Conservation (phyloP, 306 rosid species). For the Fragaria ananassa region DNA sequence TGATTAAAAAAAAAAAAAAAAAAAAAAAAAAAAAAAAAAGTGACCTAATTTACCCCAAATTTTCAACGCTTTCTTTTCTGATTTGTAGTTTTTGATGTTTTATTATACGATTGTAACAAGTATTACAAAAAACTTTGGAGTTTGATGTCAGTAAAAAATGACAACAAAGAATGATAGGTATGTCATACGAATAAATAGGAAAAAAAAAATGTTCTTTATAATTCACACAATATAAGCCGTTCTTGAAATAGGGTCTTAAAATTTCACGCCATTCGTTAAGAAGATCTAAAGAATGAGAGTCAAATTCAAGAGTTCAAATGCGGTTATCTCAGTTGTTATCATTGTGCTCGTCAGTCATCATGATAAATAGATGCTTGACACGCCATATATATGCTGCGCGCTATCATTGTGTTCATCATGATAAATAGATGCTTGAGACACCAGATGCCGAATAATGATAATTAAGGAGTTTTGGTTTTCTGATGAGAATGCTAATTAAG, state of each 20-base stretch:
- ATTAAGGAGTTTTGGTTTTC: neutral
- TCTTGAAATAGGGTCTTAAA: slow-evolving; percentile 2
- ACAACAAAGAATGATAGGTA: neutral
- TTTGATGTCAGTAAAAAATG: neutral
- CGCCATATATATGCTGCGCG: too few species aligned
- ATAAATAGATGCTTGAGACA: too few species aligned
- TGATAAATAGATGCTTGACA: too few species aligned
- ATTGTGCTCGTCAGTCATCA: too few species aligned
- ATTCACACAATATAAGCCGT: neutral
- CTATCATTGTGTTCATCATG: too few species aligned
- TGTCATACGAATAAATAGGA: neutral
- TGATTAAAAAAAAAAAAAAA: neutral
- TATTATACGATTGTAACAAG: too few species aligned
- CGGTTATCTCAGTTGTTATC: neutral
- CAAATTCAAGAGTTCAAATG: neutral
- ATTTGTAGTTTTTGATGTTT: too few species aligned
- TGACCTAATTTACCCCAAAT: neutral
- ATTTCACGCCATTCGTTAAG: neutral
- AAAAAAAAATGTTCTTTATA: neutral
- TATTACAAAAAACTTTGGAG: neutral
- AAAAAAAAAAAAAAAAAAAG: neutral
- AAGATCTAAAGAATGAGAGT: neutral
- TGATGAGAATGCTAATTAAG: neutral
- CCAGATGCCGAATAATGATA: neutral
- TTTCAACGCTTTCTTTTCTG: neutral